Base-by-base conservation (phyloP, 495 filamentous ascomycete species). In the Penicillium flavigenum region DNA sequence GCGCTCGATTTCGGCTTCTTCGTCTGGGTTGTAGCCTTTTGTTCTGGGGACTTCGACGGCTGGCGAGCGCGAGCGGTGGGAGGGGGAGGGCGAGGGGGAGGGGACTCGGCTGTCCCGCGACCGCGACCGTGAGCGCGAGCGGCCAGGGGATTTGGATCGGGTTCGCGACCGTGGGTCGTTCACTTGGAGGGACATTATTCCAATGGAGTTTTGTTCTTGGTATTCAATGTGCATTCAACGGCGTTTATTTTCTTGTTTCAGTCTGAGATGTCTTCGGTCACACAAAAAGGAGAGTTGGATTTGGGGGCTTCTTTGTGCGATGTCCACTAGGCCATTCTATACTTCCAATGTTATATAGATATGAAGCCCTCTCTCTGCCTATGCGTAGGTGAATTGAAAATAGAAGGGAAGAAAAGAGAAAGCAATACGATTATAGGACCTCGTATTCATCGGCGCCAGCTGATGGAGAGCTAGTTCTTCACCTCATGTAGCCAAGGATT, bases 111-210 rank as follows among this genome's bases (percentile, higher is more conserved):
- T 68, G 62, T 81, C 77, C 67, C 79, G 78, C 64, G 77, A 81
- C 54, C 73, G 71, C 64, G 77, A 81, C 54, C 73, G 71, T 44
- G 80, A 79, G 49, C 77, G 78, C 34, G 79, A 69, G 54, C 76
- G 75, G 54, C 76, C 71, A 34, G 83, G 82, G 12, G 85, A 87
- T 48, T 79, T 85, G 63, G 82, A 84, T 54, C 84, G 82, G 51
- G 75, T 81, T 57, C 83, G 81, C 58, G 81, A 83, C 63, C 81
- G 79, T 71, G 77, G 71, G 63, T 85, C 79, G 61, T 81, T 74
- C 56, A 84, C 81, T 53, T 82, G 75, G 42, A 88, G 78, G 49
- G 83, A 77, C 72, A 72, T 74, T 32, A 45, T 47, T 52, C 45
- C 39, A 46, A 38, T 34, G 31, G 49, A 16, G 12, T n/a, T n/a